Base-by-base conservation (phyloP, 2,329 filamentous ascomycete genomes). In the Aschersonia sp. region DNA sequence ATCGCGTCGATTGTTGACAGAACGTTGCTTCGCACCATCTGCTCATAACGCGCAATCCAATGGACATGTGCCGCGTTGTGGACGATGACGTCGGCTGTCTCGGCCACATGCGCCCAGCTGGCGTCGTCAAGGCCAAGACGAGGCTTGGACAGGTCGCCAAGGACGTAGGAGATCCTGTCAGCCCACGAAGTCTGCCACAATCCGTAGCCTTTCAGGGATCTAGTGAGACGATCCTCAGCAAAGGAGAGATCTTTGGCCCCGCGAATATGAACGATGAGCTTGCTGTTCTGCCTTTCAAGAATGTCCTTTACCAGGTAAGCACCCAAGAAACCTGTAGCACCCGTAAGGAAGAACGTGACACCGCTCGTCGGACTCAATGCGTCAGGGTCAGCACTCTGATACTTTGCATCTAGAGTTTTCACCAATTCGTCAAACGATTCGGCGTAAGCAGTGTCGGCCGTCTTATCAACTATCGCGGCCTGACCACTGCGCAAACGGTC, bases 31-130 rank as follows among this genome's bases (percentile, higher is more conserved):
- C 75, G 69, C 60, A 77, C 78, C 55, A 95, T 73, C 40, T 80
- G 75, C 20, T 80, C 72, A 63, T 95, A 96, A 5, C 76, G 80
- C 58, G 80, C 74, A 29, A 95, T 78, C 89, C 88, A 95, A 61
- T 95, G 83, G 5, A 86, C 82, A 30, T 72, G 69, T 9, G 88
- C 87, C 38, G 85, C 89, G 59, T 95, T 96, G 69, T 96, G 84
- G 38, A 89, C 77, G 2, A 89, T 70, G 0, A 81, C 74, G 58
- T 94, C 87, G 0, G 82, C 84, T 31, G 79, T 72, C 2, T 82
- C 66, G 4, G 74, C 69, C 3, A 96, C 60, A 5, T 64, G 68
- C 46, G 82, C 70, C 84, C 85, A 95, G 1, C 67, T 69, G 1
- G 68, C 68, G 7, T 78, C 71, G 5, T 77, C 72, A n/a, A 95